A percentile compares a stretch with the other conserved stretches of the same genome.
These are phyloP conservation scores for Fusarium nisikadoi DNA, from an alignment of 2,329 filamentous ascomycete genomes.

Conservation along the genomic window DNA sequence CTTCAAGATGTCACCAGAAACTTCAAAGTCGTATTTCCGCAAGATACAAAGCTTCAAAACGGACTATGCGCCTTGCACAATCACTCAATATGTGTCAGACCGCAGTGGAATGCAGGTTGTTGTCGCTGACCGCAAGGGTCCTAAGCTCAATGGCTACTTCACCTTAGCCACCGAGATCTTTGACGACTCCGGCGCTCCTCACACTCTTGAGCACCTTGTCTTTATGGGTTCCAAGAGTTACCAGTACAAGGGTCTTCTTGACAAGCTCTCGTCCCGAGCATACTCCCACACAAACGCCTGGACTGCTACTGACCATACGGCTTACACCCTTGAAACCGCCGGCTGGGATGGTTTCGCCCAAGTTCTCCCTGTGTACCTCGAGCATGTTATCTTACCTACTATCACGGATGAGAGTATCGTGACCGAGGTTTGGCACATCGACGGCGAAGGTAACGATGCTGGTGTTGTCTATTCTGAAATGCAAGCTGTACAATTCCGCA, in stretches of 20 bases:
- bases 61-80: conserved; percentile 87
- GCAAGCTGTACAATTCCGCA: conserved; percentile 91
- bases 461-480: conserved; percentile 99
- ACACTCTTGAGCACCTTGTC: conserved; percentile 83
- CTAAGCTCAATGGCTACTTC: conserved; percentile 96
- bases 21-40: conserved; percentile 73
- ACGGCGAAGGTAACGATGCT: conserved; percentile 93
- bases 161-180: conserved; percentile 96
- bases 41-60: conserved; percentile 86
- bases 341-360: conserved; percentile 98
- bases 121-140: conserved; percentile 90
- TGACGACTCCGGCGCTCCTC: conserved; percentile 93
- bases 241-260: conserved; percentile 92
- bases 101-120: conserved; percentile 95
- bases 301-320: conserved; percentile 96
- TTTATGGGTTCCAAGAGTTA: conserved; percentile 96
- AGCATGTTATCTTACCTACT: conserved; percentile 91
- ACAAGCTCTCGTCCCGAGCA: conserved; percentile 91
- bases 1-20: conserved; percentile 63
- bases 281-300: conserved; percentile 97
- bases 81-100: conserved; percentile 96
- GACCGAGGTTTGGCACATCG: conserved; percentile 96
- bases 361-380: conserved; percentile 93
- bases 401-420: conserved; percentile 92
- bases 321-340: conserved; percentile 93